A percentile compares a stretch with the other conserved stretches of the same genome.
These are phyloP conservation scores for Pilobolus umbonatus DNA, from an alignment of 192 early-diverging fungal species.

Conservation along the genomic window DNA sequence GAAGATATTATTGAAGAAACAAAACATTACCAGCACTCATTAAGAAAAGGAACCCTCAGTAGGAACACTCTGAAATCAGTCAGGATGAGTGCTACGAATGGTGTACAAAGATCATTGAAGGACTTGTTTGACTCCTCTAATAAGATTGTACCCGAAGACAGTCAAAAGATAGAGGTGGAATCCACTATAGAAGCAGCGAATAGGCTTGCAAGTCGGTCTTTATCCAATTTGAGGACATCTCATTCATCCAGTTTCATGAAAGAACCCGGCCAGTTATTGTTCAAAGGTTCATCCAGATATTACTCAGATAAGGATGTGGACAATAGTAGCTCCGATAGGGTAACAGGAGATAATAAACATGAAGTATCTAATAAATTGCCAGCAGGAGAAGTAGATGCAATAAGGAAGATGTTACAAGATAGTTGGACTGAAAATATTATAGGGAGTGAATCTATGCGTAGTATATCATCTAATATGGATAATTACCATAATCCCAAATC, in stretches of 20 bases:
- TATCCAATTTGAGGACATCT: too few relatives aligned
- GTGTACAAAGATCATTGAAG: slow-evolving; percentile 1
- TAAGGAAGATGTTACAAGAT: slow-evolving; percentile 21
- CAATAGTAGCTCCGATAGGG: not conserved
- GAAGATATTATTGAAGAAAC: not conserved
- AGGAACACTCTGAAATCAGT: slow-evolving; percentile 3
- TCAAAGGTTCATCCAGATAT: not conserved
- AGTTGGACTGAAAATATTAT: slow-evolving; percentile 20
- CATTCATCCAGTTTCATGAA: not conserved
- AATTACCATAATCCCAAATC: not conserved
- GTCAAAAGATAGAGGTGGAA: slow-evolving; percentile 18
- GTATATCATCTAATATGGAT: slow-evolving; percentile 13
- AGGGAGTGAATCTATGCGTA: slow-evolving; percentile 20
- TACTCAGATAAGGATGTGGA: not conserved
- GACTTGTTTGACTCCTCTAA: slow-evolving; percentile 6
- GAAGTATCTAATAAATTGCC: not conserved
- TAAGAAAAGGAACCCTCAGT: slow-evolving; percentile 5
- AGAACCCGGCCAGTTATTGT: not conserved
- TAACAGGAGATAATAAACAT: not conserved
- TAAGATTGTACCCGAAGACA: slow-evolving; percentile 5
- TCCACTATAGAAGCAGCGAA: not conserved
- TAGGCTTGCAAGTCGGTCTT: too few relatives aligned
- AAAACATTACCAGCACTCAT: not conserved
- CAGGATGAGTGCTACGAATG: not conserved
- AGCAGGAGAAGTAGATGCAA: slow-evolving; percentile 17